phyloP scores from a whole-genome alignment of 768 basidiomycete species.

The Lentinula edodes region DNA sequence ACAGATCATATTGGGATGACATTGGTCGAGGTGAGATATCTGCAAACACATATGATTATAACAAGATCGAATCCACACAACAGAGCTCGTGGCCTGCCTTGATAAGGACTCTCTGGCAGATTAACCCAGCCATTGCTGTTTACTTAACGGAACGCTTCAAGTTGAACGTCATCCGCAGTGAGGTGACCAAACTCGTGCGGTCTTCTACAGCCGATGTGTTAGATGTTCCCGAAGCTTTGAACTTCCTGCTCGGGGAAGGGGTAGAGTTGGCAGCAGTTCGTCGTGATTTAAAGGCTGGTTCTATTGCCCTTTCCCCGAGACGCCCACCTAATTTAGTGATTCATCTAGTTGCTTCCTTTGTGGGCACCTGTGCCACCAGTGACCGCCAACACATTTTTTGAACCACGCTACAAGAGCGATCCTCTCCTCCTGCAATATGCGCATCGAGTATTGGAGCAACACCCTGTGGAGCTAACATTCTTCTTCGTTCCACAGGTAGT shows the following conservation, averaged over 20 bases:
- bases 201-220: slow-evolving; percentile 65
- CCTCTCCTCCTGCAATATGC: slow-evolving; percentile 92
- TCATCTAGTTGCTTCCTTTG: slow-evolving; percentile 68
- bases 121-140: slow-evolving; percentile 79
- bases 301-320: neutral
- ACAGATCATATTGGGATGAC: slow-evolving; percentile 50
- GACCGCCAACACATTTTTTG: slow-evolving; percentile 78
- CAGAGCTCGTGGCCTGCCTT: slow-evolving; percentile 64
- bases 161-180: slow-evolving; percentile 51
- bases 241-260: slow-evolving; percentile 71
- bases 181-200: slow-evolving; percentile 72
- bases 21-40: slow-evolving; percentile 21
- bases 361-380: slow-evolving; percentile 89
- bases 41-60: neutral
- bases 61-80: neutral
- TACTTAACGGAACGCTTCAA: slow-evolving; percentile 89
- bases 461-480: slow-evolving; percentile 92
- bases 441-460: slow-evolving; percentile 89
- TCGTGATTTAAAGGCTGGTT: slow-evolving; percentile 68
- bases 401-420: slow-evolving; percentile 77
- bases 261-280: slow-evolving; percentile 43
- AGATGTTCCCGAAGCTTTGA: slow-evolving; percentile 75
- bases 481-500: slow-evolving; percentile 99
- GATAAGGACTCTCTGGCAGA: slow-evolving; percentile 72
- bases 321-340: neutral